Percentiles rank a stretch among this genome's conserved stretches.
Conservation (phyloP, 176 grass and related monocot species). For the Melocanna baccifera region DNA sequence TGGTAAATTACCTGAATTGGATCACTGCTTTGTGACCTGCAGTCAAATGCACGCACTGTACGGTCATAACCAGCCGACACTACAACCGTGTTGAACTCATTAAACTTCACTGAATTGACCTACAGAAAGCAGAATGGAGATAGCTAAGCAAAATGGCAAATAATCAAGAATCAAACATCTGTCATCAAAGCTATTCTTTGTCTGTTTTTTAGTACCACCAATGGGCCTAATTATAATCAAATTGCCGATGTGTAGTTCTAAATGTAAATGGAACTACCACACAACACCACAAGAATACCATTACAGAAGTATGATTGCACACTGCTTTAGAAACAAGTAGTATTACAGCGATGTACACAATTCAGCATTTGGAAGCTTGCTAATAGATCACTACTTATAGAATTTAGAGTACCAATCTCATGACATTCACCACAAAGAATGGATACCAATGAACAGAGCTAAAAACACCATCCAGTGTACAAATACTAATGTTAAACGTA, state of each 20-base stretch:
- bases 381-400: background rate
- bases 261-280: constrained; percentile 1
- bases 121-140: constrained; percentile 16
- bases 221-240: background rate
- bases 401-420: background rate
- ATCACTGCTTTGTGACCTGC: constrained; percentile 83
- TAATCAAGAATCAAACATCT: background rate
- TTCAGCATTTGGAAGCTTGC: background rate
- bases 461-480: background rate
- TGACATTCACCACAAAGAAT: background rate
- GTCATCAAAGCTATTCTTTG: background rate
- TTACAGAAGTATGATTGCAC: background rate
- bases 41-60: constrained; percentile 81
- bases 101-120: constrained; percentile 97
- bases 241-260: background rate
- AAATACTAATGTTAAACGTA: background rate
- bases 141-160: constrained; percentile 13
- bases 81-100: constrained; percentile 72
- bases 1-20: constrained; percentile 74
- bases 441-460: background rate
- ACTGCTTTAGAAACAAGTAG: background rate
- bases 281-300: background rate
- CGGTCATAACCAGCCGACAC: constrained; percentile 92
- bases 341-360: background rate
- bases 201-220: background rate